Conservation (phyloP, 352 stramenopile species). For the Aphanomyces invadans region DNA sequence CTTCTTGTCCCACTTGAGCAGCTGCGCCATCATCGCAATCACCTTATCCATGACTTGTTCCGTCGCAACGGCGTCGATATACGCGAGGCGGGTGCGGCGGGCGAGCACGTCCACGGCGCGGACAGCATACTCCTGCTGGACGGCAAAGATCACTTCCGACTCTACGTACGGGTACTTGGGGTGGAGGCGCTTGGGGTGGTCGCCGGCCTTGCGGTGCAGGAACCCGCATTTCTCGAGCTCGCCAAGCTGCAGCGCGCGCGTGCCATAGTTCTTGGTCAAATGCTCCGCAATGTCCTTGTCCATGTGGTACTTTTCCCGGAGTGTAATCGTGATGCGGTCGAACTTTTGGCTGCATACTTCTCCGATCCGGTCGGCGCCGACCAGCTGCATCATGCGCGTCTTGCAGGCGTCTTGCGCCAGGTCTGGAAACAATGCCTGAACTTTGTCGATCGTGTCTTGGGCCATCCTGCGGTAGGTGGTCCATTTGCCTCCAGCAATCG, state of each 20-base stretch:
- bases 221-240: slow-evolving; percentile 86
- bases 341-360: slow-evolving; percentile 96
- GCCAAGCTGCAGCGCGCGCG: slow-evolving; percentile 90
- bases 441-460: slow-evolving; percentile 89
- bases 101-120: slow-evolving; percentile 90
- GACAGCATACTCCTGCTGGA: slow-evolving; percentile 91
- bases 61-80: slow-evolving; percentile 84
- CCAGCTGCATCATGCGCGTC: slow-evolving; percentile 75
- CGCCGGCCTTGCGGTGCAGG: slow-evolving; percentile 70
- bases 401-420: slow-evolving; percentile 51
- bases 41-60: slow-evolving; percentile 74
- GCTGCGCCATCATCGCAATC: slow-evolving; percentile 89
- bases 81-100: slow-evolving; percentile 87
- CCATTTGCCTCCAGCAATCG: slow-evolving; percentile 95
- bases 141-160: slow-evolving; percentile 90
- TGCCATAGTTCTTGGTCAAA: slow-evolving; percentile 94
- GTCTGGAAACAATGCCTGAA: slow-evolving; percentile 71
- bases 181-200: slow-evolving; percentile 84
- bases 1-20: slow-evolving; percentile 78
- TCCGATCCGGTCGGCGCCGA: slow-evolving; percentile 85
- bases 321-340: slow-evolving; percentile 90
- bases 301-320: slow-evolving; percentile 90
- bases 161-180: slow-evolving; percentile 94
- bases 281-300: slow-evolving; percentile 93
- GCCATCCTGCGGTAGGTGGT: slow-evolving; percentile 96